A percentile compares a stretch with the other conserved stretches of the same genome.
These are phyloP conservation scores for Begonia peltatifolia DNA, from an alignment of 306 rosid genomes.

Conservation along the genomic window DNA sequence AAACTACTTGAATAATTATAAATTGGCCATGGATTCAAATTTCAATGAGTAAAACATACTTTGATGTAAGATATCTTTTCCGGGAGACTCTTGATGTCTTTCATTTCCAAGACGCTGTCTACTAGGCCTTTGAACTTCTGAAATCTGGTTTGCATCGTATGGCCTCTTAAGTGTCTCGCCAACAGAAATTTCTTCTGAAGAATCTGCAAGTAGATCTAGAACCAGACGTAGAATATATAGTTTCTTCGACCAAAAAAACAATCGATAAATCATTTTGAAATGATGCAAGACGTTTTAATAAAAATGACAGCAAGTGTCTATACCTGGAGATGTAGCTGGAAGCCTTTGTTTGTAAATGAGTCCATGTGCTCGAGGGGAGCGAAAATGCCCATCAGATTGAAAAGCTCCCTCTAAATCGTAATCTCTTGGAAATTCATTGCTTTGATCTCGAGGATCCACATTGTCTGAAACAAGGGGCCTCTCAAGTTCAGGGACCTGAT, in stretches of 20 bases:
- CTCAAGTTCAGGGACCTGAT: constrained; percentile 47
- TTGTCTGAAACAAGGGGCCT: constrained; percentile 62
- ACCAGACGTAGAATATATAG: constrained; percentile 1
- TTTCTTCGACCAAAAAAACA: background rate
- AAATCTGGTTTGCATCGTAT: constrained; percentile 16
- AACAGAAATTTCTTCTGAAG: constrained; percentile 32
- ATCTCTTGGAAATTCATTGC: constrained; percentile 45
- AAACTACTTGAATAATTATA: no score
- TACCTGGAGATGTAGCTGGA: constrained; percentile 19
- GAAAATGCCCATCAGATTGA: constrained; percentile 48
- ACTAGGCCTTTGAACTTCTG: constrained; percentile 30
- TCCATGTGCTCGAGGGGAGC: constrained; percentile 39
- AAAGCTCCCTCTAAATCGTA: constrained; percentile 83
- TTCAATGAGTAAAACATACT: constrained; percentile 50
- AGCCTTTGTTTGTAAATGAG: constrained; percentile 64
- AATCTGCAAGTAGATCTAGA: constrained; percentile 39
- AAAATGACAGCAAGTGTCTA: no score
- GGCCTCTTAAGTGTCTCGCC: constrained; percentile 57
- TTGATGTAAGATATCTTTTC: constrained; percentile 32
- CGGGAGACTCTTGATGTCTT: constrained; percentile 19
- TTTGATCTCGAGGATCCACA: constrained; percentile 17
- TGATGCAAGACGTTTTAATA: constrained; percentile 12
- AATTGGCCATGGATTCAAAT: no score
- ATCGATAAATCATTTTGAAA: background rate
- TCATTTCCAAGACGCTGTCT: constrained; percentile 23